These are phyloP conservation scores for Fusarium piperis DNA, from an alignment of 2,329 filamentous ascomycete genomes.

Conservation along the genomic window DNA sequence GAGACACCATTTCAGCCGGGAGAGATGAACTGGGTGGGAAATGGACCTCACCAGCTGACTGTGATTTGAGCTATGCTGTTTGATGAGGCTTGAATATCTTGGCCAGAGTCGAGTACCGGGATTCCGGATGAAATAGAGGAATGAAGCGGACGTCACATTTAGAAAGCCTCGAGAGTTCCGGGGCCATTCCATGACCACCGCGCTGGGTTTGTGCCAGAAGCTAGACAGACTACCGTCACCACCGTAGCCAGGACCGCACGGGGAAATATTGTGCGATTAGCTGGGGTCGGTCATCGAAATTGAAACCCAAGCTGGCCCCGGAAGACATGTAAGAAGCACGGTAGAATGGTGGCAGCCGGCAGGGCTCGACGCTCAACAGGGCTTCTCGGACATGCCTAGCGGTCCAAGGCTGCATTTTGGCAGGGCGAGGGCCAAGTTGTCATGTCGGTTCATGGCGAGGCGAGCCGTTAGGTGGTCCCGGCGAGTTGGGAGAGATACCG, in stretches of 20 bases:
- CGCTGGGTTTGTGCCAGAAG: conserved; percentile 8
- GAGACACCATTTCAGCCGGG: neutral
- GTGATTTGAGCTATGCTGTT: neutral
- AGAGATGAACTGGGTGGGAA: conserved; percentile 21
- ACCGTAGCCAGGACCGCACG: conserved; percentile 24
- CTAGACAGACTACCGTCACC: conserved; percentile 25
- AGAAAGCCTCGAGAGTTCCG: conserved; percentile 13
- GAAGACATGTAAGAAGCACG: conserved; percentile 19
- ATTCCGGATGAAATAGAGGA: neutral
- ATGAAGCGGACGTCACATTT: conserved; percentile 14
- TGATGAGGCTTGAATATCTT: conserved; percentile 8
- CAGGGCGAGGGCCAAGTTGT: conserved; percentile 32
- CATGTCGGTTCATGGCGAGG: conserved; percentile 42
- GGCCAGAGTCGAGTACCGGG: neutral
- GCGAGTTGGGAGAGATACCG: conserved; percentile 35
- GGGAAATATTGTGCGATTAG: conserved; percentile 2
- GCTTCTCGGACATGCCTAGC: neutral
- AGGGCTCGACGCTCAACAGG: conserved; percentile 3
- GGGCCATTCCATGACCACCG: conserved; percentile 25
- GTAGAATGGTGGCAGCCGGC: neutral
- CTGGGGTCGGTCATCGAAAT: conserved; percentile 23
- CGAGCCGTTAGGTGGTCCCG: conserved; percentile 41
- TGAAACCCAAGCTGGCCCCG: conserved; percentile 20
- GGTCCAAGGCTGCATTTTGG: conserved; percentile 2
- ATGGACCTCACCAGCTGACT: neutral